Evolutionary conservation across 768 basidiomycete genomes (phyloP).

Genomic region (Russula virescens): DNA sequence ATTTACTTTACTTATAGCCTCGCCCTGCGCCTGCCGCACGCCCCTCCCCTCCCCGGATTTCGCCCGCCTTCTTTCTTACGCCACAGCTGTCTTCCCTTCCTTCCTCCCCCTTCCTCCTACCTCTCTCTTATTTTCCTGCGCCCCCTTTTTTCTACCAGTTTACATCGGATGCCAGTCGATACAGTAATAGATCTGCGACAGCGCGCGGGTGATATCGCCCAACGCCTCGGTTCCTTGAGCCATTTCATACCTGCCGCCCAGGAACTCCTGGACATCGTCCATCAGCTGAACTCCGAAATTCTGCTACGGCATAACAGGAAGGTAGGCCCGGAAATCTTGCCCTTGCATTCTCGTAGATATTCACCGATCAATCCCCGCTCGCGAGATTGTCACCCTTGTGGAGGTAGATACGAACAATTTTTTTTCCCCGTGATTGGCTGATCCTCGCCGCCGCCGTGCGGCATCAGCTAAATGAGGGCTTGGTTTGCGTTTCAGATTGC

Average conservation of each 20-base stretch:
- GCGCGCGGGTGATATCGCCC: conserved; percentile 21
- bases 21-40: conserved; percentile 12
- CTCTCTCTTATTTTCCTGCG: background rate
- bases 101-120: background rate
- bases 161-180: conserved; percentile 15
- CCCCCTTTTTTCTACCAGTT: background rate
- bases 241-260: conserved; percentile 22
- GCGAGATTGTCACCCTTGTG: conserved; percentile 23
- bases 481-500: conserved; percentile 23
- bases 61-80: conserved; percentile 14
- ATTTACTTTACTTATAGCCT: conserved; percentile 19
- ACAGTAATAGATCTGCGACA: conserved; percentile 23
- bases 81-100: conserved; percentile 14
- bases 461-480: conserved; percentile 10
- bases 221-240: conserved; percentile 16
- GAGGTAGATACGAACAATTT: conserved; percentile 19
- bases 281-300: conserved; percentile 18
- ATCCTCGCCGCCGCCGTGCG: conserved; percentile 5
- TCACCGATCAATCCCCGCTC: conserved; percentile 7
- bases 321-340: conserved; percentile 13
- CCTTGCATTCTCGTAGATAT: background rate
- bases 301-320: conserved; percentile 21
- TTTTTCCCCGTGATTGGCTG: background rate
- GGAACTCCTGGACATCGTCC: conserved; percentile 22
- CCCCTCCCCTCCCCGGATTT: background rate